These are phyloP conservation scores for Cryptosporidium ryanae DNA, from an alignment of 169 alveolate species.

Conservation along the genomic window DNA sequence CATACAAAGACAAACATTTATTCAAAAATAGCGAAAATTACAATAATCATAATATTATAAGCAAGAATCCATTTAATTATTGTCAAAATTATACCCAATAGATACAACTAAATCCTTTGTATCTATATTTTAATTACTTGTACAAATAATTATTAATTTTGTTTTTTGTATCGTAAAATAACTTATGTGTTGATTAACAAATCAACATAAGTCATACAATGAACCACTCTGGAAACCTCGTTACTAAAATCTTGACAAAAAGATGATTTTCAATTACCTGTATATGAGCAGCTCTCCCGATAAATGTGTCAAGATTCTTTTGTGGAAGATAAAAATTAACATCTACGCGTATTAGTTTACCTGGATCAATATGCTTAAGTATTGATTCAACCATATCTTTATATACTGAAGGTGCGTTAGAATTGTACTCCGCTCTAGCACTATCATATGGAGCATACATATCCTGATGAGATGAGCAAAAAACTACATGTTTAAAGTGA, in stretches of 20 bases:
- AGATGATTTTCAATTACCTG: slow-evolving; percentile 91
- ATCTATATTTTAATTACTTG: no score
- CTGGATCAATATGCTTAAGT: slow-evolving; percentile 78
- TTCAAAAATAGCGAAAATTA: background rate
- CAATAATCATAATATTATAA: background rate
- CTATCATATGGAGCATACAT: slow-evolving; percentile 91
- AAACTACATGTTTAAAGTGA: slow-evolving; percentile 85
- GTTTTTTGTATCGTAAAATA: no score
- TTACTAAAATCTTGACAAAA: slow-evolving; percentile 88
- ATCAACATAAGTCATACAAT: slow-evolving; percentile 13
- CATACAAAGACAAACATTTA: no score
- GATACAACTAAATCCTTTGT: no score
- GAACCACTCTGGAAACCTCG: slow-evolving; percentile 88
- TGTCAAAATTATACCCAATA: background rate
- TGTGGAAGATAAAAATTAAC: slow-evolving; percentile 88
- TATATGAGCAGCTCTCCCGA: slow-evolving; percentile 95
- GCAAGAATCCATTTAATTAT: slow-evolving; percentile 1
- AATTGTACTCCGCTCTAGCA: slow-evolving; percentile 88
- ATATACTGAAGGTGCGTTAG: slow-evolving; percentile 79
- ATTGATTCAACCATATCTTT: slow-evolving; percentile 87
- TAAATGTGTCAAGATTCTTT: slow-evolving; percentile 89
- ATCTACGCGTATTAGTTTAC: slow-evolving; percentile 86
- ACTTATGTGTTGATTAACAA: background rate
- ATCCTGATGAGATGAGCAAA: slow-evolving; percentile 89
- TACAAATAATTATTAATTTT: no score